These are phyloP conservation scores for Torrubiella hemipterigena DNA, from an alignment of 2,329 filamentous ascomycete species.

Conservation along the genomic window DNA sequence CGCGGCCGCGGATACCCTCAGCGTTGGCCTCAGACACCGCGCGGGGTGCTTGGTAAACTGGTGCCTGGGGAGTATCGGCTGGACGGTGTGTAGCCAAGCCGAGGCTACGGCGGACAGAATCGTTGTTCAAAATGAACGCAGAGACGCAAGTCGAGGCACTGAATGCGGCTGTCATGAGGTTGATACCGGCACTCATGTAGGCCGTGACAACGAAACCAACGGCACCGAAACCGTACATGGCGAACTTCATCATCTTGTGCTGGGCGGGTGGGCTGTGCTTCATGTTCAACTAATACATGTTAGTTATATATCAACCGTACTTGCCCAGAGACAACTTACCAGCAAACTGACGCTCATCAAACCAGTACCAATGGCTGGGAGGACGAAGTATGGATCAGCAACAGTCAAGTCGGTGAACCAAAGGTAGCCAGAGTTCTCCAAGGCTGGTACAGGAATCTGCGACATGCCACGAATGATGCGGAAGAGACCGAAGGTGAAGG, in stretches of 20 bases:
- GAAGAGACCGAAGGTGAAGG: slow-evolving; percentile 73
- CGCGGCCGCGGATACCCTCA: slow-evolving; percentile 16
- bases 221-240: slow-evolving; percentile 30
- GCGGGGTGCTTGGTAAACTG: slow-evolving; percentile 23
- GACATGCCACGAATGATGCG: slow-evolving; percentile 64
- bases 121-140: slow-evolving; percentile 23
- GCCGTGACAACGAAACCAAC: slow-evolving; percentile 31
- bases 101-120: slow-evolving; percentile 23
- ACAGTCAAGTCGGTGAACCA: slow-evolving; percentile 75
- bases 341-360: slow-evolving; percentile 46
- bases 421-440: slow-evolving; percentile 56
- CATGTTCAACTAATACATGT: slow-evolving; percentile 19
- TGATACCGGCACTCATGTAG: slow-evolving; percentile 35
- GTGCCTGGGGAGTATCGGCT: slow-evolving; percentile 8
- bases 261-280: slow-evolving; percentile 20
- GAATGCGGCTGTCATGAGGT: slow-evolving; percentile 34
- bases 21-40: slow-evolving; percentile 10
- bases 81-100: slow-evolving; percentile 23
- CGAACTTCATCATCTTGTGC: slow-evolving; percentile 24
- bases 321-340: slow-evolving; percentile 17
- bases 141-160: slow-evolving; percentile 24
- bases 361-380: slow-evolving; percentile 51
- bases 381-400: slow-evolving; percentile 63
- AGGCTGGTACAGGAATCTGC: slow-evolving; percentile 64
- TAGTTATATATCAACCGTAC: slow-evolving; percentile 5